These are phyloP conservation scores for Cryptococcus sp. DNA, from an alignment of 1,284 basidiomycete genomes.

Conservation along the genomic window DNA sequence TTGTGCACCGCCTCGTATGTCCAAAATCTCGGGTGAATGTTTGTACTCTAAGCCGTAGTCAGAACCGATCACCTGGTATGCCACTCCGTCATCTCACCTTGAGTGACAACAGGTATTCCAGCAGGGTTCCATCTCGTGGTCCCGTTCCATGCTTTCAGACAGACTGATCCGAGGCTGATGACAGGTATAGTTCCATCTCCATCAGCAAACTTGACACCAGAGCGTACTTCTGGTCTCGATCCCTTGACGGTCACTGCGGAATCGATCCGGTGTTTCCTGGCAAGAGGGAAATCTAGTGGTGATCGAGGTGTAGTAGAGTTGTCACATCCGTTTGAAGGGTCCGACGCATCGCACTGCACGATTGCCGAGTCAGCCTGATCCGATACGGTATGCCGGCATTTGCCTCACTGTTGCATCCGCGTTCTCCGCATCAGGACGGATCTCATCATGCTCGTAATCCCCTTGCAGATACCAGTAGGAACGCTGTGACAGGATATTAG, in stretches of 20 bases:
- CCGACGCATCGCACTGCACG: slow-evolving; percentile 52
- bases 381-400: neutral
- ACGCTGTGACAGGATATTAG: slow-evolving; percentile 33
- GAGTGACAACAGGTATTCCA: slow-evolving; percentile 79
- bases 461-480: slow-evolving; percentile 68
- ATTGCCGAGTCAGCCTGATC: neutral
- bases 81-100: slow-evolving; percentile 59
- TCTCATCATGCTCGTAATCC: slow-evolving; percentile 67
- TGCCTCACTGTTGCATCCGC: slow-evolving; percentile 39
- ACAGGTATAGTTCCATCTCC: slow-evolving; percentile 95
- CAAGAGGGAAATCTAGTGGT: slow-evolving; percentile 63
- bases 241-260: slow-evolving; percentile 70
- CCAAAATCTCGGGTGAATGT: slow-evolving; percentile 74
- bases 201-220: slow-evolving; percentile 86
- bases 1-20: slow-evolving; percentile 83
- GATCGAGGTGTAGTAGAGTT: slow-evolving; percentile 54
- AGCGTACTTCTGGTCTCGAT: slow-evolving; percentile 67
- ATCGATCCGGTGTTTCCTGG: slow-evolving; percentile 78
- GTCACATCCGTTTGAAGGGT: slow-evolving; percentile 51
- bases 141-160: slow-evolving; percentile 90
- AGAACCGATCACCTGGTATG: neutral
- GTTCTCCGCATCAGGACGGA: slow-evolving; percentile 57
- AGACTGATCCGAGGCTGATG: slow-evolving; percentile 90
- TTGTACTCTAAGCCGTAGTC: slow-evolving; percentile 62
- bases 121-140: slow-evolving; percentile 85